Base-by-base conservation (phyloP, 2,329 filamentous ascomycete genomes). In the Cladophialophora immunda region DNA sequence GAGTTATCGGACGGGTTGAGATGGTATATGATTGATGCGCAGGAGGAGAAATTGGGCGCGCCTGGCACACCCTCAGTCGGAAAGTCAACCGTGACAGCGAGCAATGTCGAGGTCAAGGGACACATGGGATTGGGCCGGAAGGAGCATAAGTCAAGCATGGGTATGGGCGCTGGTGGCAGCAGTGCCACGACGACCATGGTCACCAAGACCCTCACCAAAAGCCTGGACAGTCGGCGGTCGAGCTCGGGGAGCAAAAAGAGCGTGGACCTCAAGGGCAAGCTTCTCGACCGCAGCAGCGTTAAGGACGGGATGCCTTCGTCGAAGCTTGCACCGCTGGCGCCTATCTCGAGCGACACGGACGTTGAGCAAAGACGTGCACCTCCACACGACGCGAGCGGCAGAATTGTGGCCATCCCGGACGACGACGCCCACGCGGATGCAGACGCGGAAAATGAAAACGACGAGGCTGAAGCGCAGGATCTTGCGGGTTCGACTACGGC, bases 1-100 rank as follows among this genome's bases (percentile, higher is more conserved):
- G 94, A 97, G 74, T 85, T 99, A 13, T 97, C 93, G 0, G 95
- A 99, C 74, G 95, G 95, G 2, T 82, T 99, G 56, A 89, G 94
- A 36, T 99, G 95, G 95, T 98, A 97, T 79, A 86, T 99, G 5
- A 90, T 99, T 38, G 94, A 99, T 76, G 95, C 95, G 0, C 86
- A 88, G 1, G 95, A 99, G 79, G 95, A 99, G 79, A 97, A 97
- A 75, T 89, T 93, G 0, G 91, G 91, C 1, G 94, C 93, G 2
- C 95, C 95, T 0, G 90, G 91, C n/a, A 98, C 94, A 0, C 94
- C 95, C 0, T 94, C 94, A 0, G 86, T 97, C 62, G 92, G 92
- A 45, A 97, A 97, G 78, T 94, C 90, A 71, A 98, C 95, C 0
- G 94, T 97, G 17, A 93, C 93, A 13, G 90, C 92, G 45, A 93